phyloP scores from a whole-genome alignment of 805 yeast genomes.

The Schwanniomyces occidentalis region DNA sequence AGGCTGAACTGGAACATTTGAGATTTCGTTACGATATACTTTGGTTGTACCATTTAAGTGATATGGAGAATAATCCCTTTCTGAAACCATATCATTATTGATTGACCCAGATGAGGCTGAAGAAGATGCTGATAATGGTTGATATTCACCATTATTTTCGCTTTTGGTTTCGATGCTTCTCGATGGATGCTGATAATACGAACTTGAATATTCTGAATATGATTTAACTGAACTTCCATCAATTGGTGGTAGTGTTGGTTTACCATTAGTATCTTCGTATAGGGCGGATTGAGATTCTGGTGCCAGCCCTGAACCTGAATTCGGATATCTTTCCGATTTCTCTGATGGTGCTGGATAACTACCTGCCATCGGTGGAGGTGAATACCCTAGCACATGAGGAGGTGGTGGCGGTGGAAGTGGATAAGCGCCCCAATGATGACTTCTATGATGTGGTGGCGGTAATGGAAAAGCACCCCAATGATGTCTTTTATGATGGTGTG shows the following conservation, averaged over 20 bases:
- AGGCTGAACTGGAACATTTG: constrained; percentile 2
- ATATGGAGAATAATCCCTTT: neutral
- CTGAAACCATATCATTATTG: neutral
- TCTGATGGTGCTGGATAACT: too few relatives aligned
- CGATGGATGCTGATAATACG: too few relatives aligned
- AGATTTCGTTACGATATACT: constrained; percentile 2
- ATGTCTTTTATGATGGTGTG: constrained; percentile 5
- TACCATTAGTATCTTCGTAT: too few relatives aligned
- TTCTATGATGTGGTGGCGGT: constrained; percentile 5
- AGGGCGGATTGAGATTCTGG: too few relatives aligned
- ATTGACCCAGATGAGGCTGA: constrained; percentile 1
- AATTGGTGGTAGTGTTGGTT: too few relatives aligned
- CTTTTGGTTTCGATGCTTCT: too few relatives aligned
- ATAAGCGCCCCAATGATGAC: constrained; percentile 4
- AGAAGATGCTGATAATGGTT: constrained; percentile 6
- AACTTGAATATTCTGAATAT: too few relatives aligned
- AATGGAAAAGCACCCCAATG: constrained; percentile 3
- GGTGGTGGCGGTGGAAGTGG: constrained; percentile 8
- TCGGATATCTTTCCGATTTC: too few relatives aligned
- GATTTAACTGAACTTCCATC: too few relatives aligned
- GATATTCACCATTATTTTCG: too few relatives aligned
- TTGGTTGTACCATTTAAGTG: neutral
- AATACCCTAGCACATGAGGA: constrained; percentile 2
- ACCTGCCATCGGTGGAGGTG: constrained; percentile 6
- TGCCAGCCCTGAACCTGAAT: too few relatives aligned